A percentile compares a stretch with the other conserved stretches of the same genome.
Conservation (phyloP, 2,329 filamentous ascomycete genomes). For the Fusarium lyarnte region DNA sequence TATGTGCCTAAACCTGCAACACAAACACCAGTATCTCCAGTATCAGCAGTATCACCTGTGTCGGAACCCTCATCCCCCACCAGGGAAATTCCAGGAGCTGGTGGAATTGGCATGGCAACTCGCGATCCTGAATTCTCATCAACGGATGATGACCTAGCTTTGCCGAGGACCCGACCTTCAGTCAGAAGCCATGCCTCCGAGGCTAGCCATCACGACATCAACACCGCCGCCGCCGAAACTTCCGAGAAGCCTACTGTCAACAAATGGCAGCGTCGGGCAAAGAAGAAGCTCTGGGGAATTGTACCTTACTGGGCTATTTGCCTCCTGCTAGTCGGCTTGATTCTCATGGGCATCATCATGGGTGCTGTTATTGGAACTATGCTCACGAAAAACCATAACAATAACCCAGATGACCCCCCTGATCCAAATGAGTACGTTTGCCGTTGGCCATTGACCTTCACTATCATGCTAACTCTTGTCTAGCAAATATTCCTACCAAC, state of each 20-base stretch:
- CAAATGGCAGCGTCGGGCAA: conserved; percentile 65
- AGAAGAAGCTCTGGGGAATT: conserved; percentile 65
- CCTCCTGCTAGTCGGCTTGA: conserved; percentile 57
- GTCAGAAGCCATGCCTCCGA: conserved; percentile 60
- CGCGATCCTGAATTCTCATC: conserved; percentile 71
- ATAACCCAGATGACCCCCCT: background rate
- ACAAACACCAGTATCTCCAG: conserved; percentile 8
- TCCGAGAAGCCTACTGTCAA: conserved; percentile 59
- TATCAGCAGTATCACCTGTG: conserved; percentile 13
- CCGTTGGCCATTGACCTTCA: background rate
- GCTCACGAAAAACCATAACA: conserved; percentile 39
- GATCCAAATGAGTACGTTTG: conserved; percentile 27
- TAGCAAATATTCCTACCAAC: conserved; percentile 34
- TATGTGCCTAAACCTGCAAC: conserved; percentile 51
- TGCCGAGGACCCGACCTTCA: conserved; percentile 61
- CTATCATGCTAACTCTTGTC: conserved; percentile 5
- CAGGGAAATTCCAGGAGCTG: conserved; percentile 62
- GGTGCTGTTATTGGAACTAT: conserved; percentile 65
- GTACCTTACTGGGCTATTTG: conserved; percentile 71
- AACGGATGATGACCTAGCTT: conserved; percentile 61
- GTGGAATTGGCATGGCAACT: conserved; percentile 68
- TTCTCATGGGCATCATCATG: conserved; percentile 65
- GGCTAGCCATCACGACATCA: conserved; percentile 63
- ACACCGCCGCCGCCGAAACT: conserved; percentile 56
- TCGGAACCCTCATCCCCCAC: conserved; percentile 19